Base-by-base conservation (phyloP, 495 filamentous ascomycete genomes). In the Bombardia bombarda region DNA sequence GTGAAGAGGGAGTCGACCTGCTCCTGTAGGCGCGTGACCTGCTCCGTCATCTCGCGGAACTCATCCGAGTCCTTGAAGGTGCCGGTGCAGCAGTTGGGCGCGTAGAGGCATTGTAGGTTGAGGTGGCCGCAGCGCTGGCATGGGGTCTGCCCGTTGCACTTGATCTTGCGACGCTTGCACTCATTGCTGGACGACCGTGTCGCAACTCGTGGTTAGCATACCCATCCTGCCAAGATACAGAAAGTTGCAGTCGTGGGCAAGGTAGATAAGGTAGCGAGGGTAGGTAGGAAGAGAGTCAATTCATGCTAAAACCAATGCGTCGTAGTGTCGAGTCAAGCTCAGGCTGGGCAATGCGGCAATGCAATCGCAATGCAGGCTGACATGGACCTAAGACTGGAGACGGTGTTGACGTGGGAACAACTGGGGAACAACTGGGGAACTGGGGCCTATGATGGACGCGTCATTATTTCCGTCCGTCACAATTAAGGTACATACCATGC, bases 131-230 rank as follows among this genome's bases (percentile, higher is more conserved):
- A 95, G 40, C 88, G 75, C 49, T 83, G 79, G 50, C 88, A 95
- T 0, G 88, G 88, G 0, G 69, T 78, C 53, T 92, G 74, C 32
- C 88, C 88, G 60, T 92, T 90, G 65, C 88, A 95, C 58, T 92
- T 92, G 62, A 95, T 93, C 65, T 95, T 93, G 38, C 87, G 79
- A 19, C 86, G 73, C 53, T 92, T 93, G 65, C 87, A 94, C 57
- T 90, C 86, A 50, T 88, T 90, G 55, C 84, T 87, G 40, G 1
- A 12, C 13, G 25, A 28, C 8, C 22, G 12, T 37, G 30, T 22
- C n/a, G 24, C 38, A 31, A 17, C 38, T 7, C 19, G 19, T 36
- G 17, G 16, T 14, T 40, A 14, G 14, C 23, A 19, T 26, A 18
- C 4, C 7, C 9, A 4, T 16, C 10, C 6, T 24, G 14, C 9